These are phyloP conservation scores for Aspergillus fischeri DNA, from an alignment of 2,329 filamentous ascomycete genomes.

Conservation along the genomic window DNA sequence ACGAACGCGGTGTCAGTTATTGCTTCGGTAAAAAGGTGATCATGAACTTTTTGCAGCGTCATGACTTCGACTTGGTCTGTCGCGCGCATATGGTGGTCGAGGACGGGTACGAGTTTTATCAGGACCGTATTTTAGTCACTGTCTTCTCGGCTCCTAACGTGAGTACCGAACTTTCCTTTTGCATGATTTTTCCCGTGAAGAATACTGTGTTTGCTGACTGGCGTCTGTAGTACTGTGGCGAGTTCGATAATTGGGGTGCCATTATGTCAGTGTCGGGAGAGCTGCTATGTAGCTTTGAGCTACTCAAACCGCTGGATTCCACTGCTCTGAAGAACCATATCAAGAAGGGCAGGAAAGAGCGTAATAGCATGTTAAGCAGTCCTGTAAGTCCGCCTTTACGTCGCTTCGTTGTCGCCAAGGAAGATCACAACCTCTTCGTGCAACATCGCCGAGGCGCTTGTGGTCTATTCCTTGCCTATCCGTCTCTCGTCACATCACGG, in stretches of 20 bases:
- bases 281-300: slow-evolving; percentile 91
- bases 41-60: slow-evolving; percentile 86
- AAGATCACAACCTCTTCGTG: slow-evolving; percentile 14
- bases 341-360: slow-evolving; percentile 93
- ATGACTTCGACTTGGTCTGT: slow-evolving; percentile 97
- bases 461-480: slow-evolving; percentile 6
- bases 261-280: slow-evolving; percentile 97
- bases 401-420: slow-evolving; percentile 19
- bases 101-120: slow-evolving; percentile 98
- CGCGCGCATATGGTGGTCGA: slow-evolving; percentile 99
- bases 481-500: slow-evolving; percentile 1
- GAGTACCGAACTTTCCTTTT: slow-evolving; percentile 41
- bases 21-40: slow-evolving; percentile 99
- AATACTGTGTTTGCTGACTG: slow-evolving; percentile 19
- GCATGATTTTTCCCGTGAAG: not conserved
- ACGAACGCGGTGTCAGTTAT: slow-evolving; percentile 94
- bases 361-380: slow-evolving; percentile 93
- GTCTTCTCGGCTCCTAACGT: slow-evolving; percentile 98
- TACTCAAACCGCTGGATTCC: slow-evolving; percentile 93
- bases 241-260: slow-evolving; percentile 98
- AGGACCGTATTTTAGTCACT: slow-evolving; percentile 87
- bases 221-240: slow-evolving; percentile 77
- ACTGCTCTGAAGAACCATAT: slow-evolving; percentile 97
- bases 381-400: slow-evolving; percentile 62
- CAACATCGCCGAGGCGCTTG: slow-evolving; percentile 20